Percentiles rank a stretch among this genome's conserved stretches.
These are phyloP conservation scores for Colletotrichum sublineola DNA, from an alignment of 2,329 filamentous ascomycete genomes.

Conservation along the genomic window DNA sequence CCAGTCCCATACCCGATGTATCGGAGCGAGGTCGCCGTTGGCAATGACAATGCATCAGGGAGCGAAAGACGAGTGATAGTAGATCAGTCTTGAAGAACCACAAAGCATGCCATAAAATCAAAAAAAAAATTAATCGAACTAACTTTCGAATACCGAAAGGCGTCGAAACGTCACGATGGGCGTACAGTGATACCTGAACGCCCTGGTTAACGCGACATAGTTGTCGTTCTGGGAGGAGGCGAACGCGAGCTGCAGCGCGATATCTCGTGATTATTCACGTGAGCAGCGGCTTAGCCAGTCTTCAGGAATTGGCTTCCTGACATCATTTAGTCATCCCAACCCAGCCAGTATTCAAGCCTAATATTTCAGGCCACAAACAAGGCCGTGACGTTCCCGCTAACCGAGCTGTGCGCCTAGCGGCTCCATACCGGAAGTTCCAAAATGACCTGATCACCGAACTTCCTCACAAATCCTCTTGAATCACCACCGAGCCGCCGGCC, in stretches of 20 bases:
- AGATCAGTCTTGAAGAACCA: not conserved
- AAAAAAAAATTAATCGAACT: not conserved
- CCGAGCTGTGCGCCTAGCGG: conserved; percentile 38
- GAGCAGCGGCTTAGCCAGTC: not conserved
- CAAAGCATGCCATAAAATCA: not conserved
- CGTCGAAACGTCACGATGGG: not conserved
- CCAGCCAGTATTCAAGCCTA: conserved; percentile 12
- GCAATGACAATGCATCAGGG: not conserved
- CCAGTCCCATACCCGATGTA: conserved; percentile 11
- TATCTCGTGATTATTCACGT: conserved; percentile 21
- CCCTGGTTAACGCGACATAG: conserved; percentile 17
- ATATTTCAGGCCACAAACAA: conserved; percentile 38
- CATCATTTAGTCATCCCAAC: conserved; percentile 40
- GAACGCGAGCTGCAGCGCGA: conserved; percentile 32
- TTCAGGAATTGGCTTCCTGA: not conserved
- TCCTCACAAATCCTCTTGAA: conserved; percentile 32
- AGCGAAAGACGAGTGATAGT: not conserved
- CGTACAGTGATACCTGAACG: not conserved
- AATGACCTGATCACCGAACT: conserved; percentile 45
- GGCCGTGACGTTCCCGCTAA: conserved; percentile 38
- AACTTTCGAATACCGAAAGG: not conserved
- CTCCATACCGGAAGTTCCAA: conserved; percentile 27
- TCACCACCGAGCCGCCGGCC: conserved; percentile 23
- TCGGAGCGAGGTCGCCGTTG: not conserved
- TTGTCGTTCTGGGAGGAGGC: conserved; percentile 11